Base-by-base conservation (phyloP, 257 asterid species). In the Nicotiana noctiflora region DNA sequence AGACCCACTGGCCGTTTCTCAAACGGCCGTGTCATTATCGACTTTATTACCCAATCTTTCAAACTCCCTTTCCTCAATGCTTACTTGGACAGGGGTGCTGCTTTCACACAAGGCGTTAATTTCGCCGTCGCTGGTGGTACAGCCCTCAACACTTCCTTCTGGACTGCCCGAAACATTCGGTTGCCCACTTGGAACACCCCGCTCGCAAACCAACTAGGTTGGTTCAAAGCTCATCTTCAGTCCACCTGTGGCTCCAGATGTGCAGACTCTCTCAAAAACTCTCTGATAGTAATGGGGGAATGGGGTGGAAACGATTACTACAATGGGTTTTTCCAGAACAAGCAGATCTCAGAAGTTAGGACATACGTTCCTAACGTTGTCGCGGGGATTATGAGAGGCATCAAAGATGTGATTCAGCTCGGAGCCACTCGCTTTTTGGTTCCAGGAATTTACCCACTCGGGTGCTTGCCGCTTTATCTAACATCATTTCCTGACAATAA, bases 1-100 rank as follows among this genome's bases (percentile, higher is more conserved):
- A 59, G 31, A 31, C 53, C 80, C 67, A 76, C 80, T 25, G 80
- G 80, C 13, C 80, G 80, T 8, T 76, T 76, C 80, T 76, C 80
- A 17, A 59, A 76, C 55, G 80, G 80, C 67, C 80, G 80, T 2
- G 53, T 76, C 8, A 8, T 76, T 17, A 31, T 59, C 13, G 80
- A 76, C 18, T 76, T 25, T 17, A 52, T 76, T 37, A 19, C 80
- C 18, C 29, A 31, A 0, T 31, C 51, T 8, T 31, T 53, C 55
- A 7, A 21, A 14, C 80, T 76, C 5, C 4, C 80, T 18, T 76
- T 76, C 29, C 80, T 76, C 65, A 52, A 76, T 9, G 67, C 80
- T 56, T 76, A 56, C 11, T 60, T 76, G 37, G 65, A 76, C 68
- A 31, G n/a, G 21, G 53, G 68, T 5, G 53, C 80, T 0, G 9